phyloP scores from a whole-genome alignment of 2,329 filamentous ascomycete genomes.

The Onygenales sp. region DNA sequence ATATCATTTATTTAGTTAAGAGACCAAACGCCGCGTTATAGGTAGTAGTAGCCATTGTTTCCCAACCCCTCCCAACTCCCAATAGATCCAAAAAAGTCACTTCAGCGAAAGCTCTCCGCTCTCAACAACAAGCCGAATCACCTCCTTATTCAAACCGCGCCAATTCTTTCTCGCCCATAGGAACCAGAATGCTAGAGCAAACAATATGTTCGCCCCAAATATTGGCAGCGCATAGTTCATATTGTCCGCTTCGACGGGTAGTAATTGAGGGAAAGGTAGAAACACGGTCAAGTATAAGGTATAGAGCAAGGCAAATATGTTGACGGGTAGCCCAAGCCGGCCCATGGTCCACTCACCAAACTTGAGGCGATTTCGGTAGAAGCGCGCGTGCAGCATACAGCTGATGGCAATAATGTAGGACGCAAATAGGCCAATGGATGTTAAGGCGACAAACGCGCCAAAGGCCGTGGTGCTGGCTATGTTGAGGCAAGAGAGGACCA shows the following conservation, averaged over 20 bases:
- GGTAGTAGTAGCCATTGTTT: no score
- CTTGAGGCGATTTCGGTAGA: slow-evolving; percentile 15
- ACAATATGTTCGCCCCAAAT: slow-evolving; percentile 15
- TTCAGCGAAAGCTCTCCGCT: slow-evolving; percentile 11
- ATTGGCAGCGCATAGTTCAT: slow-evolving; percentile 33
- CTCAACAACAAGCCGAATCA: slow-evolving; percentile 12
- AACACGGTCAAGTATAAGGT: slow-evolving; percentile 22
- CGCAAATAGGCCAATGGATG: slow-evolving; percentile 27
- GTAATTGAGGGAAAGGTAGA: slow-evolving; percentile 23
- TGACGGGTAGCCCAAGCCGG: slow-evolving; percentile 20
- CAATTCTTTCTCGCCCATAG: slow-evolving; percentile 10
- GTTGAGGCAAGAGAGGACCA: slow-evolving; percentile 29
- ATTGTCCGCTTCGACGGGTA: slow-evolving; percentile 26
- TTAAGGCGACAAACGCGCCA: slow-evolving; percentile 30
- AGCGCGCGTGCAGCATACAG: slow-evolving; percentile 24
- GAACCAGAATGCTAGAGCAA: slow-evolving; percentile 11
- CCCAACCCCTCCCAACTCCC: no score
- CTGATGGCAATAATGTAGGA: slow-evolving; percentile 33
- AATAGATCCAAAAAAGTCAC: neutral
- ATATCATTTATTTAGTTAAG: no score
- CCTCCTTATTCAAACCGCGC: slow-evolving; percentile 11
- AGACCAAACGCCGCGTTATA: no score
- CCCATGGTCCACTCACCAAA: slow-evolving; percentile 26
- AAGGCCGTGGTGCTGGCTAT: slow-evolving; percentile 31
- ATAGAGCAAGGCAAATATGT: slow-evolving; percentile 27